Conservation (phyloP, 2,329 filamentous ascomycete genomes). For the Cercospora canescens region DNA sequence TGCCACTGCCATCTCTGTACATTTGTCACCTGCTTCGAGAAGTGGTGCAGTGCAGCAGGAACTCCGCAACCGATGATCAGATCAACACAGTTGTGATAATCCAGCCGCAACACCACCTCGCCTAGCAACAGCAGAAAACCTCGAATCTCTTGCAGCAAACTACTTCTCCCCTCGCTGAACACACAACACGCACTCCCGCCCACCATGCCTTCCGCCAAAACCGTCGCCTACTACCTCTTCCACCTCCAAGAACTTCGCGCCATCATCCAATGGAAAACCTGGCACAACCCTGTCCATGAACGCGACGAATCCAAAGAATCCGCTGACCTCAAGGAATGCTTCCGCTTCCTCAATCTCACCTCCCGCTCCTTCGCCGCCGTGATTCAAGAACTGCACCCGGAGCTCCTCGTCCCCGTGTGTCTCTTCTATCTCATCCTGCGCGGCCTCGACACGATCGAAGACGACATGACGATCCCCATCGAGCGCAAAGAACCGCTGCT, state of each 20-base stretch:
- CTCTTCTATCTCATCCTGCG: conserved; percentile 93
- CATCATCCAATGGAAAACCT: conserved; percentile 65
- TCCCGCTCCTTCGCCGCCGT: conserved; percentile 92
- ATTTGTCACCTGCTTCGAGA: not conserved
- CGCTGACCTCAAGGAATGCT: conserved; percentile 75
- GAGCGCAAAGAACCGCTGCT: conserved; percentile 83
- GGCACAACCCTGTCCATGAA: conserved; percentile 90
- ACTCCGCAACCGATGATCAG: not conserved
- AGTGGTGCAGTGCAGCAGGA: not conserved
- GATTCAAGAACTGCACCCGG: conserved; percentile 92
- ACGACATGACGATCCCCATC: conserved; percentile 90
- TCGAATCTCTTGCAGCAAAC: not conserved
- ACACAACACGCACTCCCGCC: not conserved
- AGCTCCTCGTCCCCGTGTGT: conserved; percentile 83
- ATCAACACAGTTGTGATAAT: not conserved
- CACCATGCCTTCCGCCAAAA: conserved; percentile 35
- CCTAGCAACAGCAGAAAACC: not conserved
- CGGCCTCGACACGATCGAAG: conserved; percentile 95
- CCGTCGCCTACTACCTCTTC: conserved; percentile 37
- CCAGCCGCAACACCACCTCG: not conserved
- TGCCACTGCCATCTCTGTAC: not conserved
- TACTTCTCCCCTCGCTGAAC: not conserved
- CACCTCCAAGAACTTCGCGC: conserved; percentile 38
- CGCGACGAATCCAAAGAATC: conserved; percentile 77
- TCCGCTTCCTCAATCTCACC: conserved; percentile 80